Conservation (phyloP, 441 rosid genomes). For the Metrosideros polymorpha region DNA sequence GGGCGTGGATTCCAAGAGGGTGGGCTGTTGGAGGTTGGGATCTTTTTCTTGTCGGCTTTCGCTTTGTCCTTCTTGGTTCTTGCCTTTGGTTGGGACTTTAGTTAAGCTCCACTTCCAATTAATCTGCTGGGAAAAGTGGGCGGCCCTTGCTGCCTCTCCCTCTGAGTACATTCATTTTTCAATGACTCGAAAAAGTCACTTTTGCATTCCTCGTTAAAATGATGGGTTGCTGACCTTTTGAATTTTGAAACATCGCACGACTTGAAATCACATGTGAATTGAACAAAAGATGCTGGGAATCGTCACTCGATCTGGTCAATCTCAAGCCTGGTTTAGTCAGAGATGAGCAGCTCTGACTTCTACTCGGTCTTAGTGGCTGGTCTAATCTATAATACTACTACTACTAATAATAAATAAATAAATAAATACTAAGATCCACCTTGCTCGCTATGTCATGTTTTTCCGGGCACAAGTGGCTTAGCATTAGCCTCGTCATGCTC, state of each 20-base stretch:
- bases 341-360: not conserved
- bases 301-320: not conserved
- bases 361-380: not conserved
- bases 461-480: not conserved
- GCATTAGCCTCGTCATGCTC: not conserved
- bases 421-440: not conserved
- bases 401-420: too few relatives aligned
- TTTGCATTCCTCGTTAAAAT: not conserved
- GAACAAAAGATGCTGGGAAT: not conserved
- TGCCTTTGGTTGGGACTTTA: not conserved
- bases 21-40: not conserved
- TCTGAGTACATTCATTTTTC: not conserved
- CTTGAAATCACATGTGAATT: not conserved
- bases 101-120: not conserved
- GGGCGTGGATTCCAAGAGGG: not conserved
- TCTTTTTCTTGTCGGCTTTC: not conserved
- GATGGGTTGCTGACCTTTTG: too few relatives aligned
- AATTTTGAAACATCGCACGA: not conserved
- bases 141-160: too few relatives aligned
- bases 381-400: too few relatives aligned
- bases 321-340: not conserved
- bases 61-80: not conserved
- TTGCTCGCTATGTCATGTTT: not conserved
- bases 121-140: not conserved
- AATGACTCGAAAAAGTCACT: not conserved